phyloP scores from a whole-genome alignment of 768 basidiomycete genomes.

The Lactarius deliciosus region DNA sequence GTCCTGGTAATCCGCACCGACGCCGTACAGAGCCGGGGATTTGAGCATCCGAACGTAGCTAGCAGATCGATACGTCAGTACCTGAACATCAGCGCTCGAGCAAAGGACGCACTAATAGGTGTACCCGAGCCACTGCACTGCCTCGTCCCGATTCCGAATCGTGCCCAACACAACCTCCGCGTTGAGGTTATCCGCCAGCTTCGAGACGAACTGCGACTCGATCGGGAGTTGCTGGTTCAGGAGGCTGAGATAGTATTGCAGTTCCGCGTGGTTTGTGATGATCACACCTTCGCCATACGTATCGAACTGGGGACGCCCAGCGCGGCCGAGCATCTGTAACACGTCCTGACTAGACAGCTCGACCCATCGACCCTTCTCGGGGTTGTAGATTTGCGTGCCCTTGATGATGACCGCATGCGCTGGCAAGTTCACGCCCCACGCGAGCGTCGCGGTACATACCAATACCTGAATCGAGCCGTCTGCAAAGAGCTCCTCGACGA shows the following conservation, averaged over 20 bases:
- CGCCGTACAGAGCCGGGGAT: constrained; percentile 82
- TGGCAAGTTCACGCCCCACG: constrained; percentile 99
- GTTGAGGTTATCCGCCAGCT: constrained; percentile 92
- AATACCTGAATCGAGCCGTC: constrained; percentile 92
- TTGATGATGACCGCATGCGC: constrained; percentile 99
- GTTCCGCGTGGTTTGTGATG: constrained; percentile 95
- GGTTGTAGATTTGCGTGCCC: constrained; percentile 99
- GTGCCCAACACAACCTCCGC: constrained; percentile 97
- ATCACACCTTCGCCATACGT: constrained; percentile 97
- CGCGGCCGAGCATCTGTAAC: constrained; percentile 97
- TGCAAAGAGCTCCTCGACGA: constrained; percentile 92
- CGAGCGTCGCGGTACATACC: constrained; percentile 95
- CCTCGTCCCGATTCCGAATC: constrained; percentile 92
- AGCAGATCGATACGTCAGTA: constrained; percentile 28
- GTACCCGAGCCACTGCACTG: constrained; percentile 95
- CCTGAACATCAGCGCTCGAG: constrained; percentile 12
- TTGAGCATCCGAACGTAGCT: constrained; percentile 96
- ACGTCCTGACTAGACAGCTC: constrained; percentile 96
- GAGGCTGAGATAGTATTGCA: constrained; percentile 94
- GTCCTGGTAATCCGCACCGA: constrained; percentile 87
- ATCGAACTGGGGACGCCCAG: constrained; percentile 96
- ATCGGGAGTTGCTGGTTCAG: constrained; percentile 98
- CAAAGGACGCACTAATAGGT: constrained; percentile 60
- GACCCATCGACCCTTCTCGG: constrained; percentile 97
- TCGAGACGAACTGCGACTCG: constrained; percentile 90